phyloP scores from a whole-genome alignment of 2,329 filamentous ascomycete genomes.

The Aspergillus chevalieri region DNA sequence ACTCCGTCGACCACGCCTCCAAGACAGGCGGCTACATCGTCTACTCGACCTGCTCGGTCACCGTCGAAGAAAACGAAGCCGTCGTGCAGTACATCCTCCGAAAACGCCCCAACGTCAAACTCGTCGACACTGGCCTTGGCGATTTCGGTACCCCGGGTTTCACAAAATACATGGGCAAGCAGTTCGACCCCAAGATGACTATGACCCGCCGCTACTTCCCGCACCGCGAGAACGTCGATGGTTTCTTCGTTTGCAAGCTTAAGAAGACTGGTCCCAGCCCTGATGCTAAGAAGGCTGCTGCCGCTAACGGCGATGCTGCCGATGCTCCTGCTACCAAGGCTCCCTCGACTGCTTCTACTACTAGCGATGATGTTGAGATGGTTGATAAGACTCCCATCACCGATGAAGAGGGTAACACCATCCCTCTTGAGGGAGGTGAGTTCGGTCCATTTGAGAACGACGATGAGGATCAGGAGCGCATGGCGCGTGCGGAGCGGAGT shows the following conservation, averaged over 20 bases:
- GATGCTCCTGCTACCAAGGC: conserved; percentile 14
- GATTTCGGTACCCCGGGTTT: conserved; percentile 91
- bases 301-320: conserved; percentile 19
- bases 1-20: conserved; percentile 84
- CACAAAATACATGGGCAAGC: conserved; percentile 82
- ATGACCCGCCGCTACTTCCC: conserved; percentile 82
- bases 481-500: conserved; percentile 66
- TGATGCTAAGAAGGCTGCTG: conserved; percentile 4
- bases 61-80: conserved; percentile 86
- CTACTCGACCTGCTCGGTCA: conserved; percentile 94
- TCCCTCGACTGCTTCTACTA: conserved; percentile 16
- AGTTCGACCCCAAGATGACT: conserved; percentile 78
- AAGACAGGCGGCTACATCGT: conserved; percentile 94
- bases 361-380: conserved; percentile 39
- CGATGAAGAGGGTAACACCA: conserved; percentile 29
- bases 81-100: conserved; percentile 90
- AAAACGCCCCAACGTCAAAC: conserved; percentile 85
- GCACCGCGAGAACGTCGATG: conserved; percentile 90
- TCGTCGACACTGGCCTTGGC: conserved; percentile 79
- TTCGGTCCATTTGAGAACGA: conserved; percentile 72
- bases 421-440: conserved; percentile 40
- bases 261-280: conserved; percentile 82
- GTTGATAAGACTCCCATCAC: conserved; percentile 66
- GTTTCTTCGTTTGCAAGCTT: conserved; percentile 97
- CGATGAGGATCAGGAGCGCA: conserved; percentile 64